Percentiles rank a stretch among this genome's conserved stretches.
phyloP scores from a whole-genome alignment of 208 protist genomes.

The Angomonas ambiguus region DNA sequence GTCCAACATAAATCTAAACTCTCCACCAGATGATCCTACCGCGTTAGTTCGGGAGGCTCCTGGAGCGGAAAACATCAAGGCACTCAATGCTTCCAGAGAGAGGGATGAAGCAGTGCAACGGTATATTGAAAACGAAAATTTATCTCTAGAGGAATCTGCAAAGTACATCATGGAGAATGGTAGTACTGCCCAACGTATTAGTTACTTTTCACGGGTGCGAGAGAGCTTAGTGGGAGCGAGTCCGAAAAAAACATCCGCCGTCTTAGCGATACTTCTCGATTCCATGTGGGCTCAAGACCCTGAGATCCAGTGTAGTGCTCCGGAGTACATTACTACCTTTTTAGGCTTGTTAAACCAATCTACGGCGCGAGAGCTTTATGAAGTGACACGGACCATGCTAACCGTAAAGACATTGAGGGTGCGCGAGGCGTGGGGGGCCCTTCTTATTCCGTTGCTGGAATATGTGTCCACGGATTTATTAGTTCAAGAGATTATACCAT shows the following conservation, averaged over 20 bases:
- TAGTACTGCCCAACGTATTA: constrained; percentile 81
- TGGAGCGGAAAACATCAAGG: constrained; percentile 82
- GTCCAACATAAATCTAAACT: constrained; percentile 13
- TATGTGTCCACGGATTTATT: constrained; percentile 54
- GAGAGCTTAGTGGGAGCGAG: constrained; percentile 53
- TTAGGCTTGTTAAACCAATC: constrained; percentile 51
- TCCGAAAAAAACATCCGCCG: constrained; percentile 49
- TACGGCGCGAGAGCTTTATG: constrained; percentile 56
- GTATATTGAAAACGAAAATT: constrained; percentile 80
- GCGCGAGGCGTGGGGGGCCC: constrained; percentile 71
- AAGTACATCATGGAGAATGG: constrained; percentile 90
- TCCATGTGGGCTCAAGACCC: constrained; percentile 87
- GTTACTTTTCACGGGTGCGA: constrained; percentile 66
- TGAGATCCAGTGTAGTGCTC: constrained; percentile 82
- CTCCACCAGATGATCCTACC: constrained; percentile 73
- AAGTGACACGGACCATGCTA: constrained; percentile 85
- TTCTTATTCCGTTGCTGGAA: constrained; percentile 62
- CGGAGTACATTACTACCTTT: constrained; percentile 48
- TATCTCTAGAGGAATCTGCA: constrained; percentile 75
- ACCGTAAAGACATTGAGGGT: constrained; percentile 74
- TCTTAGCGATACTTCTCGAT: constrained; percentile 74
- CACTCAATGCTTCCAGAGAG: constrained; percentile 74
- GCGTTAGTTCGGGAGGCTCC: constrained; percentile 82
- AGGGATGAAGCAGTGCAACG: constrained; percentile 86
- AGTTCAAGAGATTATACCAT: constrained; percentile 57